These are phyloP conservation scores for Corinectria fuckeliana DNA, from an alignment of 2,329 filamentous ascomycete species.

Conservation along the genomic window DNA sequence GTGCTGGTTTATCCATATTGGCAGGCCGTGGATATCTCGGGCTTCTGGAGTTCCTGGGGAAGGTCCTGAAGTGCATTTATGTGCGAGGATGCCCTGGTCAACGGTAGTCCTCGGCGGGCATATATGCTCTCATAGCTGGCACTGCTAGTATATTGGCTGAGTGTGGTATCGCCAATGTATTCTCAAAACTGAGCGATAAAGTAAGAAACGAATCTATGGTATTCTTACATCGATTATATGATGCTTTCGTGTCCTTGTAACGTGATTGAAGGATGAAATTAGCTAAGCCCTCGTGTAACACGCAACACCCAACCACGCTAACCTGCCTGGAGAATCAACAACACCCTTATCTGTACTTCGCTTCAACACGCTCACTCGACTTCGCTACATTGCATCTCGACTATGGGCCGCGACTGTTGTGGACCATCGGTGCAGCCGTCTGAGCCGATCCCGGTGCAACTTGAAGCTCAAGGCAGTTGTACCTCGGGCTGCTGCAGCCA, in stretches of 20 bases:
- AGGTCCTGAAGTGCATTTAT: too few species aligned
- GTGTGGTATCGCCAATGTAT: too few species aligned
- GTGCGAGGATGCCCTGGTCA: too few species aligned
- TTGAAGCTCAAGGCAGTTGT: not conserved
- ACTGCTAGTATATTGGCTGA: too few species aligned
- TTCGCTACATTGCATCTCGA: not conserved
- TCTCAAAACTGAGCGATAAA: too few species aligned
- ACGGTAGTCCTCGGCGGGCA: too few species aligned
- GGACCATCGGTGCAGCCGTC: conserved; percentile 8
- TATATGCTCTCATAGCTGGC: too few species aligned
- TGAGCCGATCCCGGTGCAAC: not conserved
- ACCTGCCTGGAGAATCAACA: not conserved
- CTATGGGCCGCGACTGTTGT: conserved; percentile 29
- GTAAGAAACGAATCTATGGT: too few species aligned
- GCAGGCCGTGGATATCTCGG: not conserved
- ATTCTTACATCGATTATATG: too few species aligned
- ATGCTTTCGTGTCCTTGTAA: too few species aligned
- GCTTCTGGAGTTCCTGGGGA: too few species aligned
- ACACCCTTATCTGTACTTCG: not conserved
- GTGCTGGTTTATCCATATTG: not conserved
- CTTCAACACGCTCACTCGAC: not conserved
- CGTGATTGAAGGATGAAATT: not conserved
- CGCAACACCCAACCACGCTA: not conserved
- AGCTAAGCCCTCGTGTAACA: not conserved
- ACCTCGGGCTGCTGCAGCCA: conserved; percentile 5